Conservation (phyloP, 768 basidiomycete genomes). For the Boletus vermiculosoides region DNA sequence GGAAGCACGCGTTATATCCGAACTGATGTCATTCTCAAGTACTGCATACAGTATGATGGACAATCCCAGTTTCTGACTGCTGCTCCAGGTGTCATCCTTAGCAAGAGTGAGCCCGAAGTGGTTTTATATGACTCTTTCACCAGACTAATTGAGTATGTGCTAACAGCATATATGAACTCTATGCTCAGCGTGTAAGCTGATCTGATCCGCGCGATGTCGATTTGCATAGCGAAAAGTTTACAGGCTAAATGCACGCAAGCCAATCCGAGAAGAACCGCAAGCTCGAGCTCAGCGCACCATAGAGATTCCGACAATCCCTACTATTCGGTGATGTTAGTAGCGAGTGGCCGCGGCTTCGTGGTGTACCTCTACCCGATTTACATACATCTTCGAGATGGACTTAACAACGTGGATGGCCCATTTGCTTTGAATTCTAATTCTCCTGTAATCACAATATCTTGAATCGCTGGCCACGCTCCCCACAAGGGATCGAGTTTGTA, state of each 20-base stretch:
- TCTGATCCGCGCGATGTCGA: neutral
- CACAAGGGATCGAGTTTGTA: too few relatives aligned
- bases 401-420: neutral
- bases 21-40: neutral
- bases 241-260: slow-evolving; percentile 18
- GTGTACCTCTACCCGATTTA: neutral
- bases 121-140: neutral
- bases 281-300: neutral
- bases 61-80: neutral
- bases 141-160: neutral
- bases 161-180: slow-evolving; percentile 24
- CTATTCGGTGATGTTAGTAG: slow-evolving; percentile 2
- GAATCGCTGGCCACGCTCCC: too few relatives aligned
- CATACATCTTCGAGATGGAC: neutral
- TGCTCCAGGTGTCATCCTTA: slow-evolving; percentile 11
- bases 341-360: neutral
- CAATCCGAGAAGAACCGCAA: slow-evolving; percentile 18
- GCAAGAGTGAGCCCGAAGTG: slow-evolving; percentile 18
- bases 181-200: slow-evolving; percentile 24
- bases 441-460: neutral
- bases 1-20: neutral
- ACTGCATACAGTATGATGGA: neutral
- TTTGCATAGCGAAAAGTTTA: neutral
- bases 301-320: slow-evolving; percentile 22
- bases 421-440: neutral